Conservation (phyloP, 805 yeast species). For the Pichia occidentalis region DNA sequence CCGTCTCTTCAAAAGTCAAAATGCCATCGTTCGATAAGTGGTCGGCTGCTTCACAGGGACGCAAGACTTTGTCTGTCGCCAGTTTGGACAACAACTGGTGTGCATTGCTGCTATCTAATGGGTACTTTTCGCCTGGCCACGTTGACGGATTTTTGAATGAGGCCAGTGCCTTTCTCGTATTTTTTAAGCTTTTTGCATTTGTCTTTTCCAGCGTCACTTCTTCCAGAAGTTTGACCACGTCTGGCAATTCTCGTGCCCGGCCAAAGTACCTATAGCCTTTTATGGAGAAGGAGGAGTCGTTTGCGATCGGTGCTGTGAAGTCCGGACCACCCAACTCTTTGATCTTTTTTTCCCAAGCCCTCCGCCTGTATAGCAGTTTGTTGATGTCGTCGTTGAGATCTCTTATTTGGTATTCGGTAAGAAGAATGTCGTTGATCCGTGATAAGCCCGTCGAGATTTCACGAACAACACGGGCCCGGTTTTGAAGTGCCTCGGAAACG, state of each 20-base stretch:
- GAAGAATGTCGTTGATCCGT: slow-evolving; percentile 52
- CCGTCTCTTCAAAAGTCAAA: not conserved
- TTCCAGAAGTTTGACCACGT: slow-evolving; percentile 47
- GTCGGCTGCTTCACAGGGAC: too few relatives aligned
- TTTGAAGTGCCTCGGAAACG: slow-evolving; percentile 61
- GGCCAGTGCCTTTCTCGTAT: not conserved
- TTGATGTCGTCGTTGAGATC: slow-evolving; percentile 73
- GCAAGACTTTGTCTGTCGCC: too few relatives aligned
- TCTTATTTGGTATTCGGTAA: slow-evolving; percentile 57
- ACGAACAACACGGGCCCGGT: slow-evolving; percentile 53
- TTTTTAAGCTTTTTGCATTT: not conserved
- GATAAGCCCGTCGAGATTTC: slow-evolving; percentile 61
- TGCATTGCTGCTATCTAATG: not conserved
- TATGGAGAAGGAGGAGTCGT: slow-evolving; percentile 16
- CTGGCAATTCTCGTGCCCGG: slow-evolving; percentile 73
- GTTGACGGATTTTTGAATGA: not conserved
- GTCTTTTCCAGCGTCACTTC: slow-evolving; percentile 22
- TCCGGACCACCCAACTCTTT: slow-evolving; percentile 69
- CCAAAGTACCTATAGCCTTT: slow-evolving; percentile 75
- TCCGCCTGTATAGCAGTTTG: slow-evolving; percentile 55
- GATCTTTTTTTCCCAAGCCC: slow-evolving; percentile 75
- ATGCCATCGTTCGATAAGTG: not conserved
- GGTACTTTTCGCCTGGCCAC: not conserved
- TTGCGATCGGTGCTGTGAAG: slow-evolving; percentile 26
- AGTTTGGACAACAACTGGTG: not conserved